Percentiles rank a stretch among this genome's conserved stretches.
phyloP scores from a whole-genome alignment of 2,329 filamentous ascomycete species.

The Tolypocladium paradoxum region DNA sequence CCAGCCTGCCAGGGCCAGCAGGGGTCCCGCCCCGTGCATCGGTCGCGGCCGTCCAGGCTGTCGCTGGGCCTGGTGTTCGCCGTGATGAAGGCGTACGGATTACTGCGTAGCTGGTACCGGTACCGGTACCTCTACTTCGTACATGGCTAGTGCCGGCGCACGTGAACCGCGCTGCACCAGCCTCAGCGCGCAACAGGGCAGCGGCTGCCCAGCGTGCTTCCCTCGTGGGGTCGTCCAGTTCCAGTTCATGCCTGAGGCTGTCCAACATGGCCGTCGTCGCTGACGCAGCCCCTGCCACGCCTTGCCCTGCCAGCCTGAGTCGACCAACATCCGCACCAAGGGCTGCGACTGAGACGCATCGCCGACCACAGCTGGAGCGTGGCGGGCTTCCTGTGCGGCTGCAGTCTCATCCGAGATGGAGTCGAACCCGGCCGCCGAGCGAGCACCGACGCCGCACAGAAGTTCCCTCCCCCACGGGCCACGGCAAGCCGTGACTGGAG shows the following conservation, averaged over 20 bases:
- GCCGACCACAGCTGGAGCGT: neutral
- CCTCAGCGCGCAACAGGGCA: neutral
- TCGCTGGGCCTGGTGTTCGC: neutral
- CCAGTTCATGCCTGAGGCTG: too few relatives aligned
- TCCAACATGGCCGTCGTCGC: neutral
- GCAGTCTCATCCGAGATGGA: neutral
- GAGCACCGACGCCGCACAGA: constrained; percentile 2
- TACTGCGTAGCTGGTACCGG: neutral
- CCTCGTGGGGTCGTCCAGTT: too few relatives aligned
- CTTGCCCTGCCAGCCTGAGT: neutral
- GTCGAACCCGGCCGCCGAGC: constrained; percentile 1
- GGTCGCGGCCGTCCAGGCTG: neutral
- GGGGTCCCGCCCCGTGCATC: neutral
- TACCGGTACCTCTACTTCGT: neutral
- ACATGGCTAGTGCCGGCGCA: neutral
- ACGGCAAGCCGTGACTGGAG: neutral
- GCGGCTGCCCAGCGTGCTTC: neutral
- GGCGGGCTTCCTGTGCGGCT: neutral
- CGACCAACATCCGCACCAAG: neutral
- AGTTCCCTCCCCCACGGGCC: constrained; percentile 1
- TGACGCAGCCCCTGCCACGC: neutral
- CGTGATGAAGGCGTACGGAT: too few relatives aligned
- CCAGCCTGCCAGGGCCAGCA: neutral
- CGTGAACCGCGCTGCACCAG: neutral
- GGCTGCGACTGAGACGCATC: neutral